Percentiles rank a stretch among this genome's conserved stretches.
These are phyloP conservation scores for Gynochthodes officinalis DNA, from an alignment of 257 asterid species.

Conservation along the genomic window DNA sequence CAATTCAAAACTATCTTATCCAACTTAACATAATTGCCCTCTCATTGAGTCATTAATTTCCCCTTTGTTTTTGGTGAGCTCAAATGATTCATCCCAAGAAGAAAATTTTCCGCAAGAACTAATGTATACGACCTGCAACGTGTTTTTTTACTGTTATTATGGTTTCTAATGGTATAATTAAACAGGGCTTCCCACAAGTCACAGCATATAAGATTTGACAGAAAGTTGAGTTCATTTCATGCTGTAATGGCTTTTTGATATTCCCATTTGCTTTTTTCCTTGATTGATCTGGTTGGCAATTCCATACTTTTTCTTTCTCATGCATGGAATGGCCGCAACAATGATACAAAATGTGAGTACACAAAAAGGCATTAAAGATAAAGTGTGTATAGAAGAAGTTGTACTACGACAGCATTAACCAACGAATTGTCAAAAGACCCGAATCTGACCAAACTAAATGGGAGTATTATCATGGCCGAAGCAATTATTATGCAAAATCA, in stretches of 20 bases:
- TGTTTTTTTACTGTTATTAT: no score
- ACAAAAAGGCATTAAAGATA: conserved; percentile 13
- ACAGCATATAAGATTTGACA: conserved; percentile 15
- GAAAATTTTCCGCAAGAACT: no score
- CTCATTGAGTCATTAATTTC: neutral
- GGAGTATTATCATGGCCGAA: neutral
- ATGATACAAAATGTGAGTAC: conserved; percentile 7
- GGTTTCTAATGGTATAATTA: no score
- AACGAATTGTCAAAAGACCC: neutral
- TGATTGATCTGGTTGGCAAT: conserved; percentile 10
- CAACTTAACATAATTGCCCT: neutral
- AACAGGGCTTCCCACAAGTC: neutral
- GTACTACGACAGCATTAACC: conserved; percentile 7
- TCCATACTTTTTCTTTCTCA: conserved; percentile 6
- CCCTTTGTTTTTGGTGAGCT: neutral
- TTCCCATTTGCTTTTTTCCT: conserved; percentile 14
- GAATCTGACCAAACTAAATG: conserved; percentile 17
- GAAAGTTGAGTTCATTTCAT: conserved; percentile 20
- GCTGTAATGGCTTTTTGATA: conserved; percentile 11
- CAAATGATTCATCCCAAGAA: no score
- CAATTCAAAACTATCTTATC: conserved; percentile 10
- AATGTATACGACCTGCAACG: no score
- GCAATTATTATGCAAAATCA: conserved; percentile 7
- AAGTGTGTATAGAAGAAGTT: conserved; percentile 3
- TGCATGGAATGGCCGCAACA: conserved; percentile 26